Evolutionary conservation across 306 rosid genomes (phyloP).

Genomic region (Malus sylvestris): DNA sequence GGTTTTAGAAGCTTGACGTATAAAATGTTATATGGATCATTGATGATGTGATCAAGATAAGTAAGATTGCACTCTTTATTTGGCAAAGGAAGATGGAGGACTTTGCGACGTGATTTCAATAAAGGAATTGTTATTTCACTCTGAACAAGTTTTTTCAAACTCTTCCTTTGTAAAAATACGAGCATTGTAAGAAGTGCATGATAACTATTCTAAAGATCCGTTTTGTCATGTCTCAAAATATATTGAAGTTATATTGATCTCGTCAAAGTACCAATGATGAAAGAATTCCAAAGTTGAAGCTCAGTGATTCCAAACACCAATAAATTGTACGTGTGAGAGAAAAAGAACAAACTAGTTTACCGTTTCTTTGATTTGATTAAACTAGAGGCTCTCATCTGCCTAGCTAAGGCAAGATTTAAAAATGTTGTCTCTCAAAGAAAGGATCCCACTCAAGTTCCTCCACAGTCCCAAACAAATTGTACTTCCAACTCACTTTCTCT

Average conservation of each 20-base stretch:
- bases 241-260: neutral
- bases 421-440: neutral
- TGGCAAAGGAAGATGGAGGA: neutral
- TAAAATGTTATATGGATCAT: no score
- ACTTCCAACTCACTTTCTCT: slow-evolving; percentile 29
- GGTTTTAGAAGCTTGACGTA: no score
- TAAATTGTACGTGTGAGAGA: neutral
- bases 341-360: neutral
- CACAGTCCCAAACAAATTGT: slow-evolving; percentile 19
- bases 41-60: neutral
- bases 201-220: no score
- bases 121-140: neutral
- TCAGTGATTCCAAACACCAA: neutral
- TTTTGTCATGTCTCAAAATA: no score
- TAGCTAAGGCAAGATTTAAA: neutral
- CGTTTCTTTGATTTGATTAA: neutral
- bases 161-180: no score
- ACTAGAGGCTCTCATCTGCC: neutral
- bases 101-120: neutral
- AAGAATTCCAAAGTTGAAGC: neutral
- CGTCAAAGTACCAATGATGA: neutral
- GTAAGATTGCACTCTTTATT: neutral
- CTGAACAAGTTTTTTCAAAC: no score
- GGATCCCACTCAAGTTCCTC: slow-evolving; percentile 33
- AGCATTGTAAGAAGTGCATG: no score